phyloP scores from a whole-genome alignment of 208 protist genomes.

The Trypanosoma scelopori region DNA sequence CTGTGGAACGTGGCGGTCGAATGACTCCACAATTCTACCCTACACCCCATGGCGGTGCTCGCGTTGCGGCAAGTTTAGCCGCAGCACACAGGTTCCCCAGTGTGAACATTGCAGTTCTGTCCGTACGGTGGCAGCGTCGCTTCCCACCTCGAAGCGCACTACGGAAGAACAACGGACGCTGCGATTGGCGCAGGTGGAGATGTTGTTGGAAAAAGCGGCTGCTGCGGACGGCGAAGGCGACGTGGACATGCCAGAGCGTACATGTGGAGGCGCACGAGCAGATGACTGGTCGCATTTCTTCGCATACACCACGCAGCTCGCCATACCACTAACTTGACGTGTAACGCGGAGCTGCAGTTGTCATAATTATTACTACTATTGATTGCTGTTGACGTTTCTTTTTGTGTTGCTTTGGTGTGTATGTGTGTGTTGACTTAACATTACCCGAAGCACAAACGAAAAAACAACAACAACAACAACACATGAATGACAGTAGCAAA shows the following conservation, averaged over 20 bases:
- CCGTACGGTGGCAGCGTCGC: neutral
- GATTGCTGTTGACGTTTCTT: constrained; percentile 1
- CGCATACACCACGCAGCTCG: constrained; percentile 2
- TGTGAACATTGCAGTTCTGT: constrained; percentile 41
- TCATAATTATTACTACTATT: too few relatives aligned
- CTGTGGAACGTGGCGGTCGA: constrained; percentile 35
- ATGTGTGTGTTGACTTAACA: too few relatives aligned
- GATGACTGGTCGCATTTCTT: constrained; percentile 18
- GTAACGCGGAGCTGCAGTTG: too few relatives aligned
- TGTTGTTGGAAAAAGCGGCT: constrained; percentile 10
- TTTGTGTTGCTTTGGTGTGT: constrained; percentile 1
- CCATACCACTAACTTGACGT: constrained; percentile 17
- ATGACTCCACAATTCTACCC: constrained; percentile 12
- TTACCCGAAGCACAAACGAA: neutral
- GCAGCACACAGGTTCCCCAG: constrained; percentile 26
- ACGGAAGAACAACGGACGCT: constrained; percentile 4
- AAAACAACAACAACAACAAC: neutral
- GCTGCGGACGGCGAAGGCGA: neutral
- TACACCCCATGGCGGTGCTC: constrained; percentile 58
- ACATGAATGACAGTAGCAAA: neutral
- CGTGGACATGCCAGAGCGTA: neutral
- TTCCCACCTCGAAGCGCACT: neutral
- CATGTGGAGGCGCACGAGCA: neutral
- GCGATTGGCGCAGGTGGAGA: constrained; percentile 29
- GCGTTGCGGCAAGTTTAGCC: constrained; percentile 40